Base-by-base conservation (phyloP, 495 filamentous ascomycete species). In the Sphaerosporella brunnea region DNA sequence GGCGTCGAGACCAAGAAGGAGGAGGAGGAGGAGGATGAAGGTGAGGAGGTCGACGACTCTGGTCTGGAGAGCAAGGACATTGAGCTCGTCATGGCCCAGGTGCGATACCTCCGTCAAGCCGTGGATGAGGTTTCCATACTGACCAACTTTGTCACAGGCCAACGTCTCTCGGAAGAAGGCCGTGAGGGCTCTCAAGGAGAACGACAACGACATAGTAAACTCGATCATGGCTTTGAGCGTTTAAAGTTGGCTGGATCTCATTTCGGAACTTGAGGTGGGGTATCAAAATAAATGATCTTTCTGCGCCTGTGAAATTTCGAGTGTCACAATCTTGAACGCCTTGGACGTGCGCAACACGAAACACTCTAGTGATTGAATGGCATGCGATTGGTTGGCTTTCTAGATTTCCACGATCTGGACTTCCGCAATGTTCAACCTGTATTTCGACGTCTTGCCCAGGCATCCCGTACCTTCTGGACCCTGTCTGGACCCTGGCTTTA, bases 121-220 rank as follows among this genome's bases (percentile, higher is more conserved):
- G 18, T 36, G 4, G 2, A 15, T 36, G 41, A n/a, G 26, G 23
- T 19, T 11, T 3, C 35, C 23, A 50, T 50, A 35, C 53, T 57
- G 13, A 55, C 38, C n/a, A 32, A n/a, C 3, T 8, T 45, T 42
- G 21, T 16, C 8, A 47, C 84, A 97, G 71, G 90, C 90, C 50
- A 90, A 71, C 60, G 90, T 99, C 47, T 90, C 82, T 51, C 72
- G 90, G 62, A 95, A 92, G 73, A 96, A 96, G 75, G 90, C 90
- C 47, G 79, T 96, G 71, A 96, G 94, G 69, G 92, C 92, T 23
- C 72, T 99, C 51, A 88, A 90, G 72, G 85, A 95, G 73, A 95
- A 99, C 66, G 85, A 95, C 68, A 93, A 95, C 60, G 92, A 99
- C 66, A 96, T 99, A 69, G 92, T 99, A 68, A 96, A 96, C 76